Evolutionary conservation across 2,329 filamentous ascomycete genomes (phyloP).

Genomic region (Penicillium sp.): DNA sequence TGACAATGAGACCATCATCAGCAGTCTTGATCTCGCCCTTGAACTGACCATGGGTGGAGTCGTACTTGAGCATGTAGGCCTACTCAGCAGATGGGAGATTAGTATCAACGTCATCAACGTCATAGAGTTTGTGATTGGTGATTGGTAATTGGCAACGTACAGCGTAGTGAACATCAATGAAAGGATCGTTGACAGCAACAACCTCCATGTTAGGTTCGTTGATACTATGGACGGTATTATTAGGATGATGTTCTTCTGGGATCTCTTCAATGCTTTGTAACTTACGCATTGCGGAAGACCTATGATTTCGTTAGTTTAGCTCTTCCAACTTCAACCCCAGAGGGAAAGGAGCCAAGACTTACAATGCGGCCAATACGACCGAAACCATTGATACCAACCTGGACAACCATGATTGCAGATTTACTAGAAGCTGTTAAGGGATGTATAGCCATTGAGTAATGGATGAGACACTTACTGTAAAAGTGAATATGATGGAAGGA

Average conservation of each 20-base stretch:
- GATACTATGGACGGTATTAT: conserved; percentile 55
- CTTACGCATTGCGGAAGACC: conserved; percentile 94
- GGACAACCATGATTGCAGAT: conserved; percentile 34
- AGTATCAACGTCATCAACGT: neutral
- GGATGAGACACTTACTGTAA: conserved; percentile 13
- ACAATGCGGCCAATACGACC: conserved; percentile 97
- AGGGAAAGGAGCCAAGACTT: conserved; percentile 30
- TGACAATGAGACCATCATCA: conserved; percentile 71
- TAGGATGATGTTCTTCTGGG: conserved; percentile 15
- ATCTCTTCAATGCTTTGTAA: conserved; percentile 23
- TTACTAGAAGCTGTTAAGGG: conserved; percentile 33
- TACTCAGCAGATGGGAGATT: conserved; percentile 39
- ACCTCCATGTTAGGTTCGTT: conserved; percentile 87
- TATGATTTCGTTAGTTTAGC: conserved; percentile 33
- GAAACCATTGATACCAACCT: conserved; percentile 99
- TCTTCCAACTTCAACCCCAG: neutral
- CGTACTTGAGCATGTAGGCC: conserved; percentile 99
- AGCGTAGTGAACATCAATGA: conserved; percentile 97
- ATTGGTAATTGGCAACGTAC: conserved; percentile 66
- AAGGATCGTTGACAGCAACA: conserved; percentile 97
- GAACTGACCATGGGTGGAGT: conserved; percentile 95
- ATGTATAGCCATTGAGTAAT: neutral
- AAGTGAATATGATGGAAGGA: conserved; percentile 4
- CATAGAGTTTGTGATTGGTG: neutral
- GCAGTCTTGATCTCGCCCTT: conserved; percentile 80